Evolutionary conservation across 805 yeast genomes (phyloP).

Genomic region (Pichia membranifaciens): DNA sequence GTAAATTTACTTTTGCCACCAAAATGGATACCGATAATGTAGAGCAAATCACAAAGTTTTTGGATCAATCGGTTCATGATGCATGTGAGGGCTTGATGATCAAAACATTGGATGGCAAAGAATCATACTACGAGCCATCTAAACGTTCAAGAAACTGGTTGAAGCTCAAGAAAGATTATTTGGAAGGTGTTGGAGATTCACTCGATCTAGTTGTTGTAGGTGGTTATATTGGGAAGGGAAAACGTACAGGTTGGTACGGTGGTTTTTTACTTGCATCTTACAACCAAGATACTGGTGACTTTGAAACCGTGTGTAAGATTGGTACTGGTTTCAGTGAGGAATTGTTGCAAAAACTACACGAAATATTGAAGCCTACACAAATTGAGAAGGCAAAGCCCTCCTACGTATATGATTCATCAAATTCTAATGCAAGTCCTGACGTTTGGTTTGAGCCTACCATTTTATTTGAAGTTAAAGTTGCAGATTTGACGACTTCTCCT

Average conservation of each 20-base stretch:
- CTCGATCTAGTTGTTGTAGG: conserved; percentile 90
- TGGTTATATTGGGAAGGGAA: conserved; percentile 90
- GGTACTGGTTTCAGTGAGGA: conserved; percentile 97
- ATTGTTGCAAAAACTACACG: conserved; percentile 54
- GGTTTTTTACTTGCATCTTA: conserved; percentile 89
- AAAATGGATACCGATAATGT: conserved; percentile 61
- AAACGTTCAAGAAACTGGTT: conserved; percentile 95
- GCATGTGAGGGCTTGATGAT: conserved; percentile 97
- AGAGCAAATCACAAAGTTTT: conserved; percentile 71
- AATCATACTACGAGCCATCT: conserved; percentile 87
- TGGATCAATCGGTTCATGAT: conserved; percentile 85
- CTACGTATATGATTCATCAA: conserved; percentile 53
- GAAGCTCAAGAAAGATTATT: conserved; percentile 88
- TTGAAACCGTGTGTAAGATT: conserved; percentile 91
- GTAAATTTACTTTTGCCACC: conserved; percentile 79
- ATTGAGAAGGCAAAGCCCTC: conserved; percentile 58
- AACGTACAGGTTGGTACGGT: conserved; percentile 91
- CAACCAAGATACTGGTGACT: conserved; percentile 86
- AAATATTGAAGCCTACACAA: conserved; percentile 56
- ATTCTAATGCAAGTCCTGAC: conserved; percentile 73
- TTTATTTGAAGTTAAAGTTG: conserved; percentile 84
- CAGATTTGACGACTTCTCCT: conserved; percentile 86
- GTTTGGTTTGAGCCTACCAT: conserved; percentile 90
- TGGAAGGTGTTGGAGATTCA: conserved; percentile 94
- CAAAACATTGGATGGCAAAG: conserved; percentile 74